Conservation (phyloP, 371 early-diverging fungal genomes). For the Syncephalastrum monosporum region DNA sequence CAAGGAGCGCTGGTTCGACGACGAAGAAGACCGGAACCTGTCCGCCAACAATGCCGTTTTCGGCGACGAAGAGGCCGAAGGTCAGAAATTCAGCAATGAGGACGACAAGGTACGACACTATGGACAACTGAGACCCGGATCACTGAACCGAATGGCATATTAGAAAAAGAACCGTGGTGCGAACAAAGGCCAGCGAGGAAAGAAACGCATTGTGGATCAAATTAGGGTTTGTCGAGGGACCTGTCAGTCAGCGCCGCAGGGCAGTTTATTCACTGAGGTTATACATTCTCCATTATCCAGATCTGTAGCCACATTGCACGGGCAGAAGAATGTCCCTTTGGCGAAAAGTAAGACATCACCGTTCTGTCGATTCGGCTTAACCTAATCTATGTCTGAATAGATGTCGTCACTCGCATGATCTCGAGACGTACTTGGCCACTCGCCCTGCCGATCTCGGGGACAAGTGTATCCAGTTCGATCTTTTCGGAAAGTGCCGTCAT, state of each 20-base stretch:
- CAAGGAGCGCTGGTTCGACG: constrained; percentile 42
- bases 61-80: constrained; percentile 30
- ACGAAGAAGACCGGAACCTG: constrained; percentile 15
- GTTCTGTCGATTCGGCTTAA: neutral
- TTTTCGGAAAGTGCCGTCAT: constrained; percentile 70
- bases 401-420: constrained; percentile 70
- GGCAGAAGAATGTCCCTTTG: constrained; percentile 54
- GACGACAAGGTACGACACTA: constrained; percentile 14
- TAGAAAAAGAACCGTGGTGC: constrained; percentile 26
- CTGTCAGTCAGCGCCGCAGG: neutral
- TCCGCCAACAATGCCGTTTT: constrained; percentile 9
- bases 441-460: constrained; percentile 77
- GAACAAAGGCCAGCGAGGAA: constrained; percentile 41
- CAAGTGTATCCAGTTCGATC: constrained; percentile 71
- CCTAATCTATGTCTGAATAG: constrained; percentile 18
- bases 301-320: constrained; percentile 53
- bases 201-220: constrained; percentile 36
- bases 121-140: neutral
- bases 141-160: neutral
- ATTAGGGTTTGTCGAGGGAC: constrained; percentile 20
- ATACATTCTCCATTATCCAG: constrained; percentile 13
- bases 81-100: constrained; percentile 18
- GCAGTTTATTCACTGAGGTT: neutral
- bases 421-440: constrained; percentile 55
- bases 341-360: constrained; percentile 36